These are phyloP conservation scores for Boletus subcaerulescens DNA, from an alignment of 768 basidiomycete species.

Conservation along the genomic window DNA sequence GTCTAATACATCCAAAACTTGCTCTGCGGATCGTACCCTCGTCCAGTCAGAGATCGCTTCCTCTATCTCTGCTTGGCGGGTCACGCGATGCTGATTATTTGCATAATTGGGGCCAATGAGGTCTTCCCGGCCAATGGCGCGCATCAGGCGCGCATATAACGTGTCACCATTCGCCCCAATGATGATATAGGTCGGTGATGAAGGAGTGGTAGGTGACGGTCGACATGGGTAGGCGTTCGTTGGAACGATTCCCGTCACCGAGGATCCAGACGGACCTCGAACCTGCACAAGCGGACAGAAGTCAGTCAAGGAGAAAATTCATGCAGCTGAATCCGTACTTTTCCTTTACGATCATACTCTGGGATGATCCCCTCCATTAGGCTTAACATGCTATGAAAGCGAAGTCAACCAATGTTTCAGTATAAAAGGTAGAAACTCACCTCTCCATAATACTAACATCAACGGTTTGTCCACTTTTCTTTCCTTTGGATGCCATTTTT, in stretches of 20 bases:
- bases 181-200: conserved; percentile 54
- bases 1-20: conserved; percentile 50
- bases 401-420: neutral
- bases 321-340: conserved; percentile 35
- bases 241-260: conserved; percentile 72
- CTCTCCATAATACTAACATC: conserved; percentile 77
- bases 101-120: conserved; percentile 52
- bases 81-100: conserved; percentile 42
- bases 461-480: conserved; percentile 49
- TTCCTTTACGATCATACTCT: conserved; percentile 69
- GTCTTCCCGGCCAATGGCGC: conserved; percentile 54
- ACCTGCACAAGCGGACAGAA: conserved; percentile 35
- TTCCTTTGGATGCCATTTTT: conserved; percentile 29
- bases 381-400: conserved; percentile 57
- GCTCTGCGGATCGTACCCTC: conserved; percentile 42
- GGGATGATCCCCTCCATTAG: conserved; percentile 77
- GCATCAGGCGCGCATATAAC: conserved; percentile 67
- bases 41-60: conserved; percentile 63
- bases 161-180: conserved; percentile 73
- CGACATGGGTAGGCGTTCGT: conserved; percentile 73
- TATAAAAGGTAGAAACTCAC: conserved; percentile 25
- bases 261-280: conserved; percentile 71
- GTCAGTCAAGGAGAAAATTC: neutral
- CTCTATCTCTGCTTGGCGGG: conserved; percentile 52
- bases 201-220: conserved; percentile 40